Evolutionary conservation across 495 filamentous ascomycete genomes (phyloP).

Genomic region (Lasiosphaeria ovina): DNA sequence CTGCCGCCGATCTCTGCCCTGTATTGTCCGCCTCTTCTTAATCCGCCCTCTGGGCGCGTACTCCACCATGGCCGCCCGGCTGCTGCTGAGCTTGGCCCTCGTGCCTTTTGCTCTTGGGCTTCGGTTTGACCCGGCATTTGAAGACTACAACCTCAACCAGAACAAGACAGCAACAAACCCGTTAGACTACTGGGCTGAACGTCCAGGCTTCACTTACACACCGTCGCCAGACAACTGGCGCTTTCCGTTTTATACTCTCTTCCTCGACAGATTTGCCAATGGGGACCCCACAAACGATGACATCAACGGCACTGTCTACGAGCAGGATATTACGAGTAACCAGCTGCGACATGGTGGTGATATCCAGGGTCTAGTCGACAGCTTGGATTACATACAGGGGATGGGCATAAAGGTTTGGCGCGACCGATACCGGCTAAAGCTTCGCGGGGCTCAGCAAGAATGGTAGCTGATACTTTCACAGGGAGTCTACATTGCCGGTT

Average conservation of each 20-base stretch:
- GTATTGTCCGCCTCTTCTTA: neutral
- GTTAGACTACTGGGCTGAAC: slow-evolving; percentile 59
- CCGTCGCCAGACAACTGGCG: slow-evolving; percentile 66
- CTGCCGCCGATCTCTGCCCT: neutral
- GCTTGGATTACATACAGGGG: slow-evolving; percentile 70
- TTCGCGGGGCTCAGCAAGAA: neutral
- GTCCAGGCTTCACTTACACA: slow-evolving; percentile 55
- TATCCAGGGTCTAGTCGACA: slow-evolving; percentile 59
- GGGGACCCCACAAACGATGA: slow-evolving; percentile 70
- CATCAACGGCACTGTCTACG: slow-evolving; percentile 63
- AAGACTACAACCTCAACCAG: slow-evolving; percentile 60
- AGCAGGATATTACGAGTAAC: slow-evolving; percentile 63
- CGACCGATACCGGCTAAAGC: neutral
- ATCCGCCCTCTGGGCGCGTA: slow-evolving; percentile 20
- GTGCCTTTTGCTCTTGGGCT: slow-evolving; percentile 35
- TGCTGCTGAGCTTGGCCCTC: slow-evolving; percentile 10
- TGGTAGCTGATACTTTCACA: slow-evolving; percentile 20
- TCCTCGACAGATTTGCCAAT: slow-evolving; percentile 67
- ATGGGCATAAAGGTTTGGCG: slow-evolving; percentile 57
- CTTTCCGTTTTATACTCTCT: slow-evolving; percentile 67
- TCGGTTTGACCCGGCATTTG: slow-evolving; percentile 53
- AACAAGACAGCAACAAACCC: slow-evolving; percentile 57
- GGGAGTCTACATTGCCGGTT: slow-evolving; percentile 66
- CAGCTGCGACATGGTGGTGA: slow-evolving; percentile 71
- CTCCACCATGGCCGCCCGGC: slow-evolving; percentile 15